Percentiles rank a stretch among this genome's conserved stretches.
Evolutionary conservation across 352 stramenopile genomes (phyloP).

Genomic region (Halophytophthora polymorphica): DNA sequence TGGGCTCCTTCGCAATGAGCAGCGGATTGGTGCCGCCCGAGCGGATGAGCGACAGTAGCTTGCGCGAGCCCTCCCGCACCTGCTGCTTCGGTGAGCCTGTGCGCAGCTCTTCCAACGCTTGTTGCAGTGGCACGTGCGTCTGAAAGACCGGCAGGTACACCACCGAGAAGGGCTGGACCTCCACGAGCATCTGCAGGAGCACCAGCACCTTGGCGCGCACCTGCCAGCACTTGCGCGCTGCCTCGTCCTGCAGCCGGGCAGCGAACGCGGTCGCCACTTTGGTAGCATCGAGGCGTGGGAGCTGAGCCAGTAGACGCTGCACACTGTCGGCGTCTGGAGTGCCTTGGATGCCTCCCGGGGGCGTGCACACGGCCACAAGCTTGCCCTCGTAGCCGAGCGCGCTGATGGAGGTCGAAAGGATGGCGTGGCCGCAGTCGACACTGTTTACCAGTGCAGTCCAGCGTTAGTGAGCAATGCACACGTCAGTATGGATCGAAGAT

Average conservation of each 20-base stretch:
- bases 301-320: constrained; percentile 43
- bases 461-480: neutral
- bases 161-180: constrained; percentile 35
- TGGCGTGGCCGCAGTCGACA: constrained; percentile 20
- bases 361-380: constrained; percentile 47
- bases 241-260: constrained; percentile 31
- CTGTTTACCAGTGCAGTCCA: constrained; percentile 4
- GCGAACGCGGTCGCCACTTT: constrained; percentile 31
- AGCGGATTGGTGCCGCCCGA: constrained; percentile 43
- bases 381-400: constrained; percentile 38
- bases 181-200: constrained; percentile 51
- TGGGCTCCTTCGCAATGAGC: constrained; percentile 28
- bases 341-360: constrained; percentile 46
- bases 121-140: constrained; percentile 19
- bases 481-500: neutral
- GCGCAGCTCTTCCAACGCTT: constrained; percentile 35
- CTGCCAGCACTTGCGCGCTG: constrained; percentile 36
- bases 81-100: constrained; percentile 36
- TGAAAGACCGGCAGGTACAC: constrained; percentile 33
- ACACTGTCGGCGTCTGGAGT: constrained; percentile 44
- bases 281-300: constrained; percentile 28
- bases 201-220: constrained; percentile 50
- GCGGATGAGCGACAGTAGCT: constrained; percentile 49
- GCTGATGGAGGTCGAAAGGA: too few relatives aligned
- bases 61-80: constrained; percentile 47